A percentile compares a stretch with the other conserved stretches of the same genome.
phyloP scores from a whole-genome alignment of 192 early-diverging fungal genomes.

The Linnemannia schmuckeri region DNA sequence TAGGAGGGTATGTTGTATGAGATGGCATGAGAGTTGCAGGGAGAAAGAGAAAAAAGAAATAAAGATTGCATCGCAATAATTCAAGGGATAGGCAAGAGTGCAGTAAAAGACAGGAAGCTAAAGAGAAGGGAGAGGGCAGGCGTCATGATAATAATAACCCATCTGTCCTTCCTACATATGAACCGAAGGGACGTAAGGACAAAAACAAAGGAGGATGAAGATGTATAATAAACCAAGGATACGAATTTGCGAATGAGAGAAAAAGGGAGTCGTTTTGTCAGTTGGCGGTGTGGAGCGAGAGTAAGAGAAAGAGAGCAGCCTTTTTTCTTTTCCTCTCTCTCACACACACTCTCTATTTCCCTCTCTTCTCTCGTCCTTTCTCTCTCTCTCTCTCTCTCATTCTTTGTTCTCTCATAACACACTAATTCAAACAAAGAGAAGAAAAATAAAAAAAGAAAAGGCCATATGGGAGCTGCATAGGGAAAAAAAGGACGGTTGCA shows the following conservation, averaged over 20 bases:
- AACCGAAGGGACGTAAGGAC: neutral
- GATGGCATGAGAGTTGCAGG: no score
- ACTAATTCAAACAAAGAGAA: neutral
- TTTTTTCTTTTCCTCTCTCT: neutral
- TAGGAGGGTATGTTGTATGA: no score
- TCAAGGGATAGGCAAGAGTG: neutral
- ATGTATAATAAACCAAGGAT: neutral
- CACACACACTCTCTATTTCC: neutral
- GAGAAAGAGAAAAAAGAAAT: no score
- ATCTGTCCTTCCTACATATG: neutral
- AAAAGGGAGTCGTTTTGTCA: slow-evolving; percentile 4
- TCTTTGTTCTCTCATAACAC: neutral
- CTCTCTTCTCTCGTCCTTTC: neutral
- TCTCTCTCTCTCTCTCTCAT: neutral
- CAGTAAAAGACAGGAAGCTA: neutral
- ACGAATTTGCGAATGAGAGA: neutral
- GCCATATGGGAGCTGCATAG: neutral
- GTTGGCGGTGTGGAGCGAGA: neutral
- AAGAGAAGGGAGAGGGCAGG: neutral
- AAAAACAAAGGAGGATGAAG: neutral
- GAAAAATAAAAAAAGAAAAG: neutral
- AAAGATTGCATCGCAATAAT: neutral
- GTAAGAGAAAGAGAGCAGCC: neutral
- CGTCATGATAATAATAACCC: slow-evolving; percentile 1
- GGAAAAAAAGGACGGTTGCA: neutral